Evolutionary conservation across 2,329 filamentous ascomycete species (phyloP), one percentile per base, ranked within the genome.

Genomic region (Magnaporthiopsis incrustans): DNA sequence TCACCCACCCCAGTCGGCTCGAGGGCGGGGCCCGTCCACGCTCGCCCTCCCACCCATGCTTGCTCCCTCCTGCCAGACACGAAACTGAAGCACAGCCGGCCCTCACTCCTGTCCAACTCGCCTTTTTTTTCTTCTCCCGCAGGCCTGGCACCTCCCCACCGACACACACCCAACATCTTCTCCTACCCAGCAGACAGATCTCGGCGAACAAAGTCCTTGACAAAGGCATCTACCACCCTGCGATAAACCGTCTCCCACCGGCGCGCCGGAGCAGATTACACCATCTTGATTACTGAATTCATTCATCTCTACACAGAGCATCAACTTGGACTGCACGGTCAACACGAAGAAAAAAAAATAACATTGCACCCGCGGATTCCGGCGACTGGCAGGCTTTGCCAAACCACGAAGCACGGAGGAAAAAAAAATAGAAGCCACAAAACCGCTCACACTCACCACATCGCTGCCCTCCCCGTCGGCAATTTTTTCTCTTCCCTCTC

Each of bases 61-160:
- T 27, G 57, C 60, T 62, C 60, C 60, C 60, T 62, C 60, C 35
- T 38, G 44, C 60, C 60, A 62, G 60, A 62, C 32, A 62, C 60
- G 60, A 62, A 62, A 62, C 60, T 56, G 33, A 12, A 62, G 33
- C 60, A 56, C 44, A 32, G 60, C 60, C 60, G 38, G 33, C 57
- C 57, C 14, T 58, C 57, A 58, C 56, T 30, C 65, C 66, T 66
- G 25, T 6, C 44, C 44, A 25, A 33, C 57, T 59, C 25, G 33
- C 33, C 25, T 50, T 64, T 56, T 53, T 60, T 60, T 60, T 60
- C 27, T 63, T 57, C 50, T 60, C 59, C 50, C 60, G 38, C 44
- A 53, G 44, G 44, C 44, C 44, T 53, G 44, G 44, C 44, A 53
- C 44, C 44, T 53, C 44, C 44, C 44, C 44, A 53, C 59, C 59